Base-by-base conservation (phyloP, 148 eudicot species). In the Bassia scoparia region DNA sequence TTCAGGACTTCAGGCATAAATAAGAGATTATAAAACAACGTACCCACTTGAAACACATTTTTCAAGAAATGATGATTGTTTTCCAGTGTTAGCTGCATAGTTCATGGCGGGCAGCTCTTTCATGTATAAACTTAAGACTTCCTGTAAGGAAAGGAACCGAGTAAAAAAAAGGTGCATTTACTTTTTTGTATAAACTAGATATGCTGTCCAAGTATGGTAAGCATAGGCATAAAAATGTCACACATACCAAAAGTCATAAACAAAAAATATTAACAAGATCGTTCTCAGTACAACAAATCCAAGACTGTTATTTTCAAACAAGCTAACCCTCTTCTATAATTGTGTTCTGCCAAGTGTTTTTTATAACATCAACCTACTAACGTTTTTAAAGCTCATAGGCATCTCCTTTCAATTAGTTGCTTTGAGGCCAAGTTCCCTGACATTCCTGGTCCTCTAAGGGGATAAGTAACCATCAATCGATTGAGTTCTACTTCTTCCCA, bases 21-120 rank as follows among this genome's bases (percentile, higher is more conserved):
- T 48, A 27, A 64, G 38, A n/a, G n/a, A 61, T 33, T 16, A 74
- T 61, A 67, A n/a, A 69, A 13, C 30, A n/a, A 21, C 58, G 49
- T 89, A 90, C 98, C 98, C 92, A 76, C 86, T 89, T 46, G 88
- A 87, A 70, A 93, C 86, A 71, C 98, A 93, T 90, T 83, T 86
- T 85, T 93, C 86, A 69, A 93, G 96, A 83, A 93, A 93, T 56
- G 79, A 77, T 49, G 98, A 89, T 74, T 89, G 82, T 74, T 93
- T 93, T 79, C 98, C 96, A 21, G 98, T 93, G 78, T 93, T 93
- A 17, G 96, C 91, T 65, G 98, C 98, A 86, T 81, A 90, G 61
- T 83, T 93, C 98, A 93, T 93, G 34, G 86, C 82, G 34, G 98
- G 98, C 52, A 90, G 86, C 81, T 93, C 96, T 81, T 82, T 81